These are phyloP conservation scores for Chionographis japonica DNA, from an alignment of 106 monocot species.

Conservation along the genomic window DNA sequence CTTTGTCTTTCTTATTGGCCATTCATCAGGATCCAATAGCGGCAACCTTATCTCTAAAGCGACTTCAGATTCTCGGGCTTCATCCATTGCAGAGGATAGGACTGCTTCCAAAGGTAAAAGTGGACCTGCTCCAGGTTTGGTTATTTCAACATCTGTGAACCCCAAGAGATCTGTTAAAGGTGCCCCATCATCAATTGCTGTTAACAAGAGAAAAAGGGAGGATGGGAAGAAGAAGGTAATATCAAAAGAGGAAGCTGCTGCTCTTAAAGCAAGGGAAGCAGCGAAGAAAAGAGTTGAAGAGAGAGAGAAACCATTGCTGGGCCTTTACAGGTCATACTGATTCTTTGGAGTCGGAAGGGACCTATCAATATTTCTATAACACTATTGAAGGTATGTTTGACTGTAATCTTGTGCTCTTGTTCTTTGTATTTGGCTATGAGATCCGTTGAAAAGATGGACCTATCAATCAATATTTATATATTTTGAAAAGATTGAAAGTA, in stretches of 20 bases:
- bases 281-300: conserved; percentile 74
- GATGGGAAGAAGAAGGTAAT: conserved; percentile 36
- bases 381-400: too few relatives aligned
- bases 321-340: conserved; percentile 52
- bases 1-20: not conserved
- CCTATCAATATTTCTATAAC: too few relatives aligned
- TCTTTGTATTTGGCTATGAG: too few relatives aligned
- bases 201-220: conserved; percentile 67
- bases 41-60: not conserved
- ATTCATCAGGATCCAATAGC: conserved; percentile 6
- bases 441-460: too few relatives aligned
- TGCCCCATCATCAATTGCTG: conserved; percentile 63
- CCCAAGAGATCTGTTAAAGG: conserved; percentile 62
- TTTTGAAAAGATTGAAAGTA: too few relatives aligned
- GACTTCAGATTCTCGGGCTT: not conserved
- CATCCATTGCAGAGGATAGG: conserved; percentile 6
- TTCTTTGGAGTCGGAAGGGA: not conserved
- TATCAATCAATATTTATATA: too few relatives aligned
- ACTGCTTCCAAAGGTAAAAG: conserved; percentile 31
- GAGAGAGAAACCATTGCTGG: conserved; percentile 66
- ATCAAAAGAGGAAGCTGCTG: conserved; percentile 63
- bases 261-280: conserved; percentile 67
- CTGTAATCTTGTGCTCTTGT: too few relatives aligned
- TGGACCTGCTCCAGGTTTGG: conserved; percentile 45
- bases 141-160: conserved; percentile 42